Evolutionary conservation across 805 yeast genomes (phyloP).

Genomic region (Candida bentonensis): DNA sequence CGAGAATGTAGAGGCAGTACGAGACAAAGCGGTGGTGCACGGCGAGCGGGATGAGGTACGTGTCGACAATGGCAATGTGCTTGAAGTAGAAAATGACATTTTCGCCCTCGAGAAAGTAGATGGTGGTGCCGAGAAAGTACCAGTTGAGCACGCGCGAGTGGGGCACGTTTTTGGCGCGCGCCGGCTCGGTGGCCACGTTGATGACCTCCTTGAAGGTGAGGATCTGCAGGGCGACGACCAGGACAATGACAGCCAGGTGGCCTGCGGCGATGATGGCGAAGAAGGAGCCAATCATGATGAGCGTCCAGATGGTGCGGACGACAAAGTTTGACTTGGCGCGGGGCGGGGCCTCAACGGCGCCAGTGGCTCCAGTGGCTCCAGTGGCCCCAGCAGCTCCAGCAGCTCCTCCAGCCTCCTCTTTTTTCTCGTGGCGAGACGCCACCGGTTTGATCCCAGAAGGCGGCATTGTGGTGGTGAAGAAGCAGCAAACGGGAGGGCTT

Average conservation of each 20-base stretch:
- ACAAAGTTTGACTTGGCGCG: conserved; percentile 75
- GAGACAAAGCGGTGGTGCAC: conserved; percentile 72
- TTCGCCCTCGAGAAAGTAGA: conserved; percentile 82
- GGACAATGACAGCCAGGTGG: conserved; percentile 61
- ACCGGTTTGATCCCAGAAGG: too few species aligned
- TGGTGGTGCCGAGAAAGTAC: conserved; percentile 81
- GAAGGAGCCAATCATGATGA: conserved; percentile 75
- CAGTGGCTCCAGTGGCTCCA: too few species aligned
- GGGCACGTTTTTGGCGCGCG: conserved; percentile 70
- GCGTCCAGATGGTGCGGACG: conserved; percentile 83
- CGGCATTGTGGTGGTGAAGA: too few species aligned
- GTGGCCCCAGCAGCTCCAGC: conserved; percentile 21
- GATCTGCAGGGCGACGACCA: conserved; percentile 62
- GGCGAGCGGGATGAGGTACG: conserved; percentile 43
- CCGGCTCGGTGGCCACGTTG: conserved; percentile 69
- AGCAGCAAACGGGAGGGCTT: too few species aligned
- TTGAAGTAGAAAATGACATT: conserved; percentile 56
- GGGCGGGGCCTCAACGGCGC: too few species aligned
- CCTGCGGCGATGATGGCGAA: conserved; percentile 65
- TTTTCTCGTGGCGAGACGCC: background rate
- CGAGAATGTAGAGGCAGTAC: conserved; percentile 71
- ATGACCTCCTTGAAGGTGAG: conserved; percentile 87
- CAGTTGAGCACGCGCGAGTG: conserved; percentile 76
- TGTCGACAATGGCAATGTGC: conserved; percentile 37
- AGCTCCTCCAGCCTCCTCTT: background rate